phyloP scores from a whole-genome alignment of 176 grass and related monocot species.

The Musa itinerans region DNA sequence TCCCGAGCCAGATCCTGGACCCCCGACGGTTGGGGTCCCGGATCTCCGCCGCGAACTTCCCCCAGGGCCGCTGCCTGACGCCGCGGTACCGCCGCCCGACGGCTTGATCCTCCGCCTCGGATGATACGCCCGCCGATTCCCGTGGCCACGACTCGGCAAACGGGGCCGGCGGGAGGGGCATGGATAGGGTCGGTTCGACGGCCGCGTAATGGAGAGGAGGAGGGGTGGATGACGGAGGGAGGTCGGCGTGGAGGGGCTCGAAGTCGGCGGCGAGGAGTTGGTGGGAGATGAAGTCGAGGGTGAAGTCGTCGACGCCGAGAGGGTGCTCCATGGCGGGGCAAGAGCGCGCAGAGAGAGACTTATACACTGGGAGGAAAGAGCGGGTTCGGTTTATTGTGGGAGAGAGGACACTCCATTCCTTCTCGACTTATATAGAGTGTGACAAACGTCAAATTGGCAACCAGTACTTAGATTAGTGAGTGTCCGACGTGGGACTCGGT shows the following conservation, averaged over 20 bases:
- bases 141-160: background rate
- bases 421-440: too few species aligned
- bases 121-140: background rate
- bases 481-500: too few species aligned
- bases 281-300: background rate
- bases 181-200: background rate
- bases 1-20: background rate
- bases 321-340: background rate
- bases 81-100: slow-evolving; percentile 38
- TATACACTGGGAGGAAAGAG: background rate
- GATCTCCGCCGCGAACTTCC: slow-evolving; percentile 81
- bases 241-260: background rate
- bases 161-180: background rate
- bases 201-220: background rate
- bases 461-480: too few species aligned
- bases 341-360: background rate
- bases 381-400: background rate
- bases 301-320: background rate
- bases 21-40: background rate
- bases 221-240: background rate
- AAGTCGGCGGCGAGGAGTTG: background rate
- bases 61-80: slow-evolving; percentile 80
- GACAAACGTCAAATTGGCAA: too few species aligned
- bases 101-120: background rate
- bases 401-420: too few species aligned